Evolutionary conservation across 2,329 filamentous ascomycete genomes (phyloP), one percentile per base, ranked within the genome.

Genomic region (Epichloe typhina): DNA sequence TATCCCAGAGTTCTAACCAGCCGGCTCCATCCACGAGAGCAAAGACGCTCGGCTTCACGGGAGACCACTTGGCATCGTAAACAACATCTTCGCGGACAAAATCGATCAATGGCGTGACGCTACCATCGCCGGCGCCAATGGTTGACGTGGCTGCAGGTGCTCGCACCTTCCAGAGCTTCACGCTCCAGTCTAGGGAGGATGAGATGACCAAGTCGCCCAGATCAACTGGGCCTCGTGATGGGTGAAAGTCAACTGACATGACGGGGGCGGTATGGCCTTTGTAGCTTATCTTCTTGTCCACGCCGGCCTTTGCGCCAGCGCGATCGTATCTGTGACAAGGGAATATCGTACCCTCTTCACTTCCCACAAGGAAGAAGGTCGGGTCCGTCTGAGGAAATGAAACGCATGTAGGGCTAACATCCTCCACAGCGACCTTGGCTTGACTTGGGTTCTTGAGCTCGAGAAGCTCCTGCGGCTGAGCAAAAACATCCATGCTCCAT

Each of bases 401-500:
- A 70, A 98, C 86, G 66, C 87, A 95, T 0, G 88, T 95, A 2
- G 94, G 93, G 50, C 89, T 89, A 47, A 98, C 82, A 61, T 98
- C 93, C 68, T 98, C 94, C 4, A 89, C 91, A 8, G 66, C 65
- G 12, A 71, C 66, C 66, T 89, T 91, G 58, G 87, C 84, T 5
- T 91, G 88, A 15, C 83, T 82, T 3, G 91, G 91, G 2, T 89
- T 87, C 53, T 83, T 84, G 12, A 98, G 76, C 61, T 95, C 88
- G 41, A 98, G 80, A 50, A 89, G 84, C 71, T 98, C 93, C 68
- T 97, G 91, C 0, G 93, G 93, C 66, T 96, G 88, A 1, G 91
- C 88, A 54, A 98, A 86, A 81, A 98, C 97, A 66, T 98, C 94
- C 56, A 96, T 88, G 50, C 87, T 90, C 93, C 93, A 98, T 46